These are phyloP conservation scores for Geum urbanum DNA, from an alignment of 306 rosid species.

Conservation along the genomic window DNA sequence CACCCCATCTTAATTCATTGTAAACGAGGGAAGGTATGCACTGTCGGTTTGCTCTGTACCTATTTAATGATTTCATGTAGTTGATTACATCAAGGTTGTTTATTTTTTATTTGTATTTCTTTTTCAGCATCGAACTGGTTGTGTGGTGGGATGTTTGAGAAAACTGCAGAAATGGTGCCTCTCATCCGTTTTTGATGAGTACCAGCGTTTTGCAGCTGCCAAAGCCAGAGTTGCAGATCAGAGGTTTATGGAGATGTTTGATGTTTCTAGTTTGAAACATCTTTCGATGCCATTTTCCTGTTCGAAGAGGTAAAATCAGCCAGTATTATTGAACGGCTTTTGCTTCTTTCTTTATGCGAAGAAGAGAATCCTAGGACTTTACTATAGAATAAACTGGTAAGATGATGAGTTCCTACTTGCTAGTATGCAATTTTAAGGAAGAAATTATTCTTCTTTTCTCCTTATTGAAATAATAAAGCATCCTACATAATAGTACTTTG, in stretches of 20 bases:
- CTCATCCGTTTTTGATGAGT: conserved; percentile 84
- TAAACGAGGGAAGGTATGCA: conserved; percentile 85
- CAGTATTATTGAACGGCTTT: conserved; percentile 27
- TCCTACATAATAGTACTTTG: background rate
- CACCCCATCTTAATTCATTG: conserved; percentile 95
- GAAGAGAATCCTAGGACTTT: conserved; percentile 37
- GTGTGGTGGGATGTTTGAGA: conserved; percentile 93
- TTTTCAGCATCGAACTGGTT: conserved; percentile 95
- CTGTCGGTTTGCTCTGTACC: background rate
- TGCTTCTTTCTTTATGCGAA: conserved; percentile 41
- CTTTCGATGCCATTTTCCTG: conserved; percentile 64
- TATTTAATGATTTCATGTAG: conserved; percentile 2
- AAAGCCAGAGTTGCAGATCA: conserved; percentile 96
- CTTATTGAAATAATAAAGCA: conserved; percentile 1
- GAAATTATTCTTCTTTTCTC: conserved; percentile 40
- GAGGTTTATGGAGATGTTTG: conserved; percentile 89
- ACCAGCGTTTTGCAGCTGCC: conserved; percentile 93
- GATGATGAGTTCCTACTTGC: conserved; percentile 44
- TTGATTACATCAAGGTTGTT: conserved; percentile 2
- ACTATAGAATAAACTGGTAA: conserved; percentile 39
- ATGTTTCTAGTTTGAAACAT: conserved; percentile 74
- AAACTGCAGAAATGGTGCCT: conserved; percentile 92
- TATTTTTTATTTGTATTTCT: conserved; percentile 14
- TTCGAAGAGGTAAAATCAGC: conserved; percentile 44
- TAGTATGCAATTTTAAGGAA: conserved; percentile 41